A percentile compares a stretch with the other conserved stretches of the same genome.
Conservation (phyloP, 2,329 filamentous ascomycete species). For the Alternaria panax region DNA sequence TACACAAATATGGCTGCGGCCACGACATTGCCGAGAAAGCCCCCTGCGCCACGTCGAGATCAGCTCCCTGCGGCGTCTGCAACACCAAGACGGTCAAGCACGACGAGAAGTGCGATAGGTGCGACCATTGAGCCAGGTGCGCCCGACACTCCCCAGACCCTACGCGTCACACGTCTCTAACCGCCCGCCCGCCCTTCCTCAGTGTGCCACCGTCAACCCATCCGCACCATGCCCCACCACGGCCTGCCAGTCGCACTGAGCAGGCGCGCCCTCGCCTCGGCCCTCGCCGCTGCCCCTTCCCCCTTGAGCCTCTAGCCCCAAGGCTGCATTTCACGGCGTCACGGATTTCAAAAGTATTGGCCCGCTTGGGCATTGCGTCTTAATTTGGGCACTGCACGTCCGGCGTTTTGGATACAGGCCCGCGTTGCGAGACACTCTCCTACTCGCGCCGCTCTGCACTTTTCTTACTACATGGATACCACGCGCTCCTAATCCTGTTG, state of each 20-base stretch:
- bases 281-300: conserved; percentile 35
- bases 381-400: conserved; percentile 41
- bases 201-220: conserved; percentile 41
- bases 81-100: conserved; percentile 57
- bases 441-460: conserved; percentile 34
- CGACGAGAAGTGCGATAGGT: conserved; percentile 57
- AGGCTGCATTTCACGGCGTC: conserved; percentile 54
- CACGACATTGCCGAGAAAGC: conserved; percentile 54
- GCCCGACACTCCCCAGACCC: conserved; percentile 13
- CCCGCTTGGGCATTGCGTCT: conserved; percentile 48
- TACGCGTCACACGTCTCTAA: conserved; percentile 39
- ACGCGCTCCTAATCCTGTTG: conserved; percentile 30
- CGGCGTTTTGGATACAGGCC: conserved; percentile 50
- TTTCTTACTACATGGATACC: conserved; percentile 31
- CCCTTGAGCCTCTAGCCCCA: conserved; percentile 29
- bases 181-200: conserved; percentile 21
- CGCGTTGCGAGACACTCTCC: conserved; percentile 46
- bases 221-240: conserved; percentile 45
- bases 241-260: conserved; percentile 39
- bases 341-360: conserved; percentile 49
- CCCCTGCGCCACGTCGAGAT: conserved; percentile 56
- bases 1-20: conserved; percentile 58
- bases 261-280: conserved; percentile 33
- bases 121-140: conserved; percentile 54
- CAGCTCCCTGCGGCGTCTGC: conserved; percentile 50